Conservation (phyloP, 2,329 filamentous ascomycete species). For the Sclerotinia nivalis region DNA sequence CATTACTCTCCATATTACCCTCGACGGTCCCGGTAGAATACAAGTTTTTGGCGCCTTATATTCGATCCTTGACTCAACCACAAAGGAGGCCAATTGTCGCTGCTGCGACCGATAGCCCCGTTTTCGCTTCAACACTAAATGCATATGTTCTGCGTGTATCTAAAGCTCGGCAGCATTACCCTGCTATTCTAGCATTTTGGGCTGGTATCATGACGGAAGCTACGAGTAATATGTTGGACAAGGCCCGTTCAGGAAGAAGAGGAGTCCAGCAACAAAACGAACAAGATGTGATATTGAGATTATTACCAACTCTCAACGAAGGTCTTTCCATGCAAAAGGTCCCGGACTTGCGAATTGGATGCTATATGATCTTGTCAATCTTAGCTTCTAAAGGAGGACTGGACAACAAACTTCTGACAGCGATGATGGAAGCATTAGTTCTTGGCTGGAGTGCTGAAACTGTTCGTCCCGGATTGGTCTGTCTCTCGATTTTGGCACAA, state of each 20-base stretch:
- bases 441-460: constrained; percentile 75
- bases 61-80: constrained; percentile 71
- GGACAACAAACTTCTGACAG: constrained; percentile 76
- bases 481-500: constrained; percentile 78
- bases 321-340: constrained; percentile 74
- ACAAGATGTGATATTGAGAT: constrained; percentile 71
- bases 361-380: constrained; percentile 87
- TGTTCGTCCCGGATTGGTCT: constrained; percentile 71
- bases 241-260: constrained; percentile 70
- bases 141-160: constrained; percentile 75
- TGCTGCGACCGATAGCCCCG: constrained; percentile 74
- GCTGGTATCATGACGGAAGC: constrained; percentile 84
- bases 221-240: constrained; percentile 78
- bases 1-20: constrained; percentile 84
- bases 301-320: constrained; percentile 70
- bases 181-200: constrained; percentile 85
- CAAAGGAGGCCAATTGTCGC: constrained; percentile 82
- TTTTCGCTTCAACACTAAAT: constrained; percentile 76
- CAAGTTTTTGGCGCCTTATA: constrained; percentile 84
- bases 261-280: constrained; percentile 78
- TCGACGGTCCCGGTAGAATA: constrained; percentile 71
- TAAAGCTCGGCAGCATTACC: constrained; percentile 69
- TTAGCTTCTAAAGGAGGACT: constrained; percentile 81
- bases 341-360: constrained; percentile 78
- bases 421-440: constrained; percentile 86